Evolutionary conservation across 305 asterid genomes (phyloP).

Genomic region (Fraxinus floribunda): DNA sequence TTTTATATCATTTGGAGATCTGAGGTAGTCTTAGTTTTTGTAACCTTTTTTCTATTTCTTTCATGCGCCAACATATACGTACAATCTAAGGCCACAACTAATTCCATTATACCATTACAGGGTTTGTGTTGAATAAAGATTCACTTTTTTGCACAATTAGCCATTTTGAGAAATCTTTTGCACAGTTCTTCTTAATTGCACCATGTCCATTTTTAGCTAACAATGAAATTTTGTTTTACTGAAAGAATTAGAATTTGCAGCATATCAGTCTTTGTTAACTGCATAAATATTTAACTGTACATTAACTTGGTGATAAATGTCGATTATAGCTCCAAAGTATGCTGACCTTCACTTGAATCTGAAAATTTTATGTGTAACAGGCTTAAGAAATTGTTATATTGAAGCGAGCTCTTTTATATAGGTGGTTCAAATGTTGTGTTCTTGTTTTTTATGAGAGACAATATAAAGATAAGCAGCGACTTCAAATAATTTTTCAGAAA

Average conservation of each 20-base stretch:
- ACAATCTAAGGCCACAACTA: not conserved
- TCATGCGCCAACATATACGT: not conserved
- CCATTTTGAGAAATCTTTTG: not conserved
- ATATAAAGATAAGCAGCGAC: not conserved
- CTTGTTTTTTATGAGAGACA: not conserved
- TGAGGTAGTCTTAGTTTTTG: not conserved
- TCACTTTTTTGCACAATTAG: not conserved
- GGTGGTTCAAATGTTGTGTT: not conserved
- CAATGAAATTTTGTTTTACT: not conserved
- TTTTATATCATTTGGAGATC: not conserved
- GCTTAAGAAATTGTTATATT: not conserved
- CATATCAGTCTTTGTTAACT: not conserved
- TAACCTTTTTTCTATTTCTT: not conserved
- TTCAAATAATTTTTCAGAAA: not conserved
- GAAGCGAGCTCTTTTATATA: not conserved
- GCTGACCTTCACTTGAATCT: not conserved
- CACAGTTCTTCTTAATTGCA: not conserved
- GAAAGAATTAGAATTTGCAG: constrained; percentile 2
- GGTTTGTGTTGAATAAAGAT: not conserved
- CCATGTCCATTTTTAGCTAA: not conserved
- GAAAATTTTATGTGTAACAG: not conserved
- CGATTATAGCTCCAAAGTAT: not conserved
- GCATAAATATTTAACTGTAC: not conserved
- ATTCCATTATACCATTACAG: not conserved
- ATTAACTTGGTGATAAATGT: not conserved